Evolutionary conservation across 345 rosid species (phyloP), one percentile per base, ranked within the genome.

Genomic region (Chamaenerion angustifolium): DNA sequence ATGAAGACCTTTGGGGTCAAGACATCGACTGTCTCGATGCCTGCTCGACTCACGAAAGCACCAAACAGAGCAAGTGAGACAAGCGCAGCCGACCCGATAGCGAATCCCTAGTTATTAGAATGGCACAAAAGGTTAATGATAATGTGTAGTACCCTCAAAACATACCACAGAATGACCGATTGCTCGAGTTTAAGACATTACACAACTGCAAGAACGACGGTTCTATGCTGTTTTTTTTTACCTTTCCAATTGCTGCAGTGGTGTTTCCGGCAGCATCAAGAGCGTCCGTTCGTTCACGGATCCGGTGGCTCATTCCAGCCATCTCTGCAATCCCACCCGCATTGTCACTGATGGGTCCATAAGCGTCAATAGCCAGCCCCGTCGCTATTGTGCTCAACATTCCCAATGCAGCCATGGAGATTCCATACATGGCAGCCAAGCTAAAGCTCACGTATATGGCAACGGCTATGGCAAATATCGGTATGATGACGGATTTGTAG

Each of bases 191-290:
- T n/a, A n/a, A n/a, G n/a, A n/a, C n/a, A n/a, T n/a, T n/a, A n/a
- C n/a, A n/a, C n/a, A n/a, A n/a, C n/a, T n/a, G n/a, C n/a, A n/a
- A n/a, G n/a, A n/a, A n/a, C n/a, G n/a, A n/a, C n/a, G n/a, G n/a
- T n/a, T n/a, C 7, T 4, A 43, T 14, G 9, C 6, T 10, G n/a
- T 4, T 47, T 10, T 42, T n/a, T 8, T 44, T 64, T 62, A 74
- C 88, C 84, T 78, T 81, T 66, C 89, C 89, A 23, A 81, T 81
- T 40, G 89, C 89, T 15, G 85, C 89, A 13, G 89, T 76, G 62
- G 75, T 81, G 69, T 77, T 81, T 47, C 88, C 88, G 4, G 83
- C 88, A 45, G 81, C 81, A 52, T 81, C 84, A 14, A 81, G 49
- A 42, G 89, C 89, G 51, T 76, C 82, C 1, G 85, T 81, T 51